Conservation (phyloP, 164 flowering plant genomes). For the Aristolochia contorta region DNA sequence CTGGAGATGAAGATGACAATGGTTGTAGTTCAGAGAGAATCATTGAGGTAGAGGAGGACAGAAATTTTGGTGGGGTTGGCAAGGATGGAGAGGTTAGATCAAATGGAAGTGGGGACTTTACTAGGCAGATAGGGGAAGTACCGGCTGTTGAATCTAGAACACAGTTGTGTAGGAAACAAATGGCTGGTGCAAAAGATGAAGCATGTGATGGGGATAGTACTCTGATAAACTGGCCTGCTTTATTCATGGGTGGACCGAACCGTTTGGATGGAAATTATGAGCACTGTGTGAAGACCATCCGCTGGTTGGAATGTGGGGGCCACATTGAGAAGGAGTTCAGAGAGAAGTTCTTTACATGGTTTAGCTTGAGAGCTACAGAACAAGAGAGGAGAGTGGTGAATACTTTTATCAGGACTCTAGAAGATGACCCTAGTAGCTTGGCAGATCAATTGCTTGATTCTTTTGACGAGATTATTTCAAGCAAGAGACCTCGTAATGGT, state of each 20-base stretch:
- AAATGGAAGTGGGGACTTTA: conserved; percentile 58
- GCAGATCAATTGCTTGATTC: conserved; percentile 88
- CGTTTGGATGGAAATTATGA: conserved; percentile 66
- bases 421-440: conserved; percentile 78
- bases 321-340: conserved; percentile 76
- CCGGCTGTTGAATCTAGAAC: conserved; percentile 51
- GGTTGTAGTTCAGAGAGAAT: conserved; percentile 40
- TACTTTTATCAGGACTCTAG: conserved; percentile 69
- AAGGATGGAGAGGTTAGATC: conserved; percentile 48
- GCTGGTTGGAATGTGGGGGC: conserved; percentile 81
- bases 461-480: conserved; percentile 62
- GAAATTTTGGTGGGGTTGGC: conserved; percentile 36
- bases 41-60: conserved; percentile 54
- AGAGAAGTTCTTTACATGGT: conserved; percentile 88
- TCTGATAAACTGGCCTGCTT: conserved; percentile 54
- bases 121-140: conserved; percentile 29
- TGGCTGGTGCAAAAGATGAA: conserved; percentile 40
- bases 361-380: conserved; percentile 79
- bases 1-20: conserved; percentile 55
- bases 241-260: conserved; percentile 28
- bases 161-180: conserved; percentile 39
- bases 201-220: conserved; percentile 77
- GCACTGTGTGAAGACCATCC: conserved; percentile 78
- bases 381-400: conserved; percentile 85
- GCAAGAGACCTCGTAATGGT: conserved; percentile 63